Conservation (phyloP, 306 rosid genomes). For the Hippophae rhamnoides region DNA sequence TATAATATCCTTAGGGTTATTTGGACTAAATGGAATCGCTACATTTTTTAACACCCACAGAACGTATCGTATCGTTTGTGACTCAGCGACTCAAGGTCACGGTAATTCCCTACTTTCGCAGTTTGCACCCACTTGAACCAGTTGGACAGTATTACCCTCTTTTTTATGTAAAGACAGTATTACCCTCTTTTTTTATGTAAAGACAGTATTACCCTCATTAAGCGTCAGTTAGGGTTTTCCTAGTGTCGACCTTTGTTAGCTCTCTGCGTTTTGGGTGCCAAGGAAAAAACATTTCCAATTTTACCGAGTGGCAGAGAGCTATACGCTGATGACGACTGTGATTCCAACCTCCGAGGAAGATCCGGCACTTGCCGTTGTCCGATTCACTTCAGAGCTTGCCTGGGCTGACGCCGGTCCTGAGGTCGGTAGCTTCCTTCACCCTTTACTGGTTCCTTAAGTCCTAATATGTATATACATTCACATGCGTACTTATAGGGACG, state of each 20-base stretch:
- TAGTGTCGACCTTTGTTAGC: not conserved
- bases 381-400: slow-evolving; percentile 76
- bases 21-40: too few species aligned
- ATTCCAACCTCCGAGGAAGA: slow-evolving; percentile 88
- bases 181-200: not conserved
- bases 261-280: not conserved
- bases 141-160: too few species aligned
- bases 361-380: slow-evolving; percentile 66
- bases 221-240: slow-evolving; percentile 29
- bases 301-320: slow-evolving; percentile 20
- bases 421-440: slow-evolving; percentile 26
- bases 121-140: too few species aligned
- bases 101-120: too few species aligned
- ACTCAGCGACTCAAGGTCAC: too few species aligned
- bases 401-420: slow-evolving; percentile 94
- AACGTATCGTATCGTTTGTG: too few species aligned
- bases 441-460: not conserved
- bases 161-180: not conserved
- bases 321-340: slow-evolving; percentile 64
- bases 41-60: too few species aligned
- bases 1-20: too few species aligned
- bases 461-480: not conserved
- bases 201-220: slow-evolving; percentile 2
- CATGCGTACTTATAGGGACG: not conserved
- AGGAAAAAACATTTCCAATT: slow-evolving; percentile 7